These are phyloP conservation scores for Nyssa sinensis DNA, from an alignment of 148 eudicot species.

Conservation along the genomic window DNA sequence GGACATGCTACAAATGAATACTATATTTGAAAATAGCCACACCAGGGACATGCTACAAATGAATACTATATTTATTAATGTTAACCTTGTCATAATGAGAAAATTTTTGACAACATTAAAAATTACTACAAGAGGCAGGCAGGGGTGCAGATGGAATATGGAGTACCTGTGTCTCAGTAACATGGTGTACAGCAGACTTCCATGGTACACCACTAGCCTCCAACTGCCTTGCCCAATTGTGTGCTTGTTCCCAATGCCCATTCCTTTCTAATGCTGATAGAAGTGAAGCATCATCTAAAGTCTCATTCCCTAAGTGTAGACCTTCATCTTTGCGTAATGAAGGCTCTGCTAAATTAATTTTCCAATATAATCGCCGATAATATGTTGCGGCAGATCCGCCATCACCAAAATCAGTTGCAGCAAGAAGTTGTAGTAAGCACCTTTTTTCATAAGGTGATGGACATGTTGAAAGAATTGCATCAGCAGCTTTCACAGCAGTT, in stretches of 20 bases:
- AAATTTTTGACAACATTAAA: neutral
- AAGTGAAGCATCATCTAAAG: slow-evolving; percentile 86
- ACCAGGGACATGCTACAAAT: neutral
- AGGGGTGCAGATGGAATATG: neutral
- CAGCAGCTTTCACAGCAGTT: slow-evolving; percentile 85
- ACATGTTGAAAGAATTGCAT: slow-evolving; percentile 77
- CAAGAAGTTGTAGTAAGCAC: slow-evolving; percentile 83
- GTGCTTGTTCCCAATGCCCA: slow-evolving; percentile 95
- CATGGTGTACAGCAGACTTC: slow-evolving; percentile 80
- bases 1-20: too few species aligned
- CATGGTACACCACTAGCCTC: slow-evolving; percentile 83
- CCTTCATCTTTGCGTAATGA: slow-evolving; percentile 68
- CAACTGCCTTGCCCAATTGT: slow-evolving; percentile 83
- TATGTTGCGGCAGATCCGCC: slow-evolving; percentile 70
- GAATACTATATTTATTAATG: neutral
- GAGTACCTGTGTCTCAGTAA: slow-evolving; percentile 89
- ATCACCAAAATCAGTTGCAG: slow-evolving; percentile 85
- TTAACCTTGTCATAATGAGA: neutral
- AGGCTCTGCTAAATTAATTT: slow-evolving; percentile 93
- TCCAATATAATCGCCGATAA: slow-evolving; percentile 80
- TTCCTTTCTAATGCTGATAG: slow-evolving; percentile 68
- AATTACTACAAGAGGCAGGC: neutral
- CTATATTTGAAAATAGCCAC: neutral
- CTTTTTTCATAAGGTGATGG: slow-evolving; percentile 94
- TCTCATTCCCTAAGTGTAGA: slow-evolving; percentile 69